Conservation (phyloP, 163 green algal genomes). For the Scenedesmus sp. region DNA sequence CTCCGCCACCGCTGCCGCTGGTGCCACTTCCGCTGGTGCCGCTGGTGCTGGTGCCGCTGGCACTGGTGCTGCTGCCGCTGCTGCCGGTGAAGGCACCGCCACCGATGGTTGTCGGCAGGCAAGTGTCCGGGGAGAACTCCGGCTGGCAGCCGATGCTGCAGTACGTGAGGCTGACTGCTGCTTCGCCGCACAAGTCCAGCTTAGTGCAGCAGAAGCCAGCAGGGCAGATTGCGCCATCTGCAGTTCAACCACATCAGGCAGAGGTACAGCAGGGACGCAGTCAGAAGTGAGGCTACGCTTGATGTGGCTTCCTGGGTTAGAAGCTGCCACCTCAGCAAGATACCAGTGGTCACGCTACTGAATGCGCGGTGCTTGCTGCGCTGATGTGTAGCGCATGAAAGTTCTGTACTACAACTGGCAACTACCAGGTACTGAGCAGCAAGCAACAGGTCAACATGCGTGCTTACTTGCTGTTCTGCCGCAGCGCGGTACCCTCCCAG, state of each 20-base stretch:
- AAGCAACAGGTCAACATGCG: not conserved
- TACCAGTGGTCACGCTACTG: too few species aligned
- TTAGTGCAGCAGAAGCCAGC: constrained; percentile 32
- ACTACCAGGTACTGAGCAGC: not conserved
- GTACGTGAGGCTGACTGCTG: constrained; percentile 27
- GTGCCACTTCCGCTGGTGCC: not conserved
- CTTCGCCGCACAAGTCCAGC: constrained; percentile 36
- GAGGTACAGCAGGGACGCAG: not conserved
- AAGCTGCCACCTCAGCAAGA: not conserved
- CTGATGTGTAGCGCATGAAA: not conserved
- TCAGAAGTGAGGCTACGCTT: too few species aligned
- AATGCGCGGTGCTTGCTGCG: too few species aligned
- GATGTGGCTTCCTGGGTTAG: too few species aligned
- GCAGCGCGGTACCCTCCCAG: constrained; percentile 22
- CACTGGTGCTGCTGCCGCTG: not conserved
- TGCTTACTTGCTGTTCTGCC: constrained; percentile 29
- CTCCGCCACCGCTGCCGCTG: not conserved
- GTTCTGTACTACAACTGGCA: not conserved
- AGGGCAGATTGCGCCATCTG: constrained; percentile 31
- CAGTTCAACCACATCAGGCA: not conserved
- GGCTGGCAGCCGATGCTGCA: constrained; percentile 47
- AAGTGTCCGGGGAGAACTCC: not conserved
- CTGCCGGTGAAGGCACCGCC: not conserved
- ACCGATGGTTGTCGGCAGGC: constrained; percentile 13
- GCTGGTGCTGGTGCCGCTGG: not conserved